phyloP scores from a whole-genome alignment of 2,329 filamentous ascomycete species.

The Nothophoma quercina region DNA sequence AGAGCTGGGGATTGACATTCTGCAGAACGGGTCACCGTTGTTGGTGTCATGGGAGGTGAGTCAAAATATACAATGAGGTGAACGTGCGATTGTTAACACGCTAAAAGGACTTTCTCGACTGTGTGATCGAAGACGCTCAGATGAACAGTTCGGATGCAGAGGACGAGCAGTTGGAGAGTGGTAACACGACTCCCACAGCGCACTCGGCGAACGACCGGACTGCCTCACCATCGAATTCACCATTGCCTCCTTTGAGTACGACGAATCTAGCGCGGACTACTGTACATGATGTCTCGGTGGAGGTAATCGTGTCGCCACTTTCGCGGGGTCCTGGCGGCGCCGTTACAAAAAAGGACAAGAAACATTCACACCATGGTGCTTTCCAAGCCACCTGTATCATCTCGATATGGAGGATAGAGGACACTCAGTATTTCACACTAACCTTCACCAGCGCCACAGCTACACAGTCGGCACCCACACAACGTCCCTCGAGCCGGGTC shows the following conservation, averaged over 20 bases:
- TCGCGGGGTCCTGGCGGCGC: constrained; percentile 18
- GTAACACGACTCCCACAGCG: constrained; percentile 42
- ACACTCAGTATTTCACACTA: constrained; percentile 74
- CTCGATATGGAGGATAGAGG: constrained; percentile 74
- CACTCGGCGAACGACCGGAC: constrained; percentile 12
- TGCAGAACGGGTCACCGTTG: constrained; percentile 69
- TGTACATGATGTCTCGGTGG: constrained; percentile 68
- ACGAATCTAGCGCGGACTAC: constrained; percentile 50
- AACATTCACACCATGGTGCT: constrained; percentile 36
- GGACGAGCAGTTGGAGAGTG: constrained; percentile 29
- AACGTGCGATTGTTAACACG: constrained; percentile 15
- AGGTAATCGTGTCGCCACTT: constrained; percentile 68
- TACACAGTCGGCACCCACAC: constrained; percentile 19
- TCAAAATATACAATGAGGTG: constrained; percentile 3
- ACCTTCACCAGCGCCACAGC: constrained; percentile 71
- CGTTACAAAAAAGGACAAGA: constrained; percentile 25
- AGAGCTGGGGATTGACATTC: constrained; percentile 75
- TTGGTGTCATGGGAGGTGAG: constrained; percentile 60
- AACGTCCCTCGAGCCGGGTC: constrained; percentile 47
- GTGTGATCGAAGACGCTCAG: constrained; percentile 50
- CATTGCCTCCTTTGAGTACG: constrained; percentile 40
- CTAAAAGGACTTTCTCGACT: constrained; percentile 52
- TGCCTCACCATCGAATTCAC: constrained; percentile 12
- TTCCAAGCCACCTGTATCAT: constrained; percentile 78
- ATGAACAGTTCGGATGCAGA: constrained; percentile 19